Conservation (phyloP, 1,139 yeast genomes). For the Candida gigantensis region DNA sequence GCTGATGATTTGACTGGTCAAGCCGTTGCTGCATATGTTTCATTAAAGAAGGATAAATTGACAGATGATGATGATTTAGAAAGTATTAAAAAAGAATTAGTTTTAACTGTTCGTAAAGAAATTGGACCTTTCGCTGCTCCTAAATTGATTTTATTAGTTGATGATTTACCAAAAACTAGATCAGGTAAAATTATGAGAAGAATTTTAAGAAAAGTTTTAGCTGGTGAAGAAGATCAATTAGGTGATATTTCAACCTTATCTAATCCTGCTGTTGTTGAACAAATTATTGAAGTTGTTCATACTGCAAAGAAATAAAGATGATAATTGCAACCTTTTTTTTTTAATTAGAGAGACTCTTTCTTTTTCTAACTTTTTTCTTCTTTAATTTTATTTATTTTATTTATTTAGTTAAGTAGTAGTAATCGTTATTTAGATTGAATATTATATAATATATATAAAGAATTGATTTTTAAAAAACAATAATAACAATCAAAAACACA, state of each 20-base stretch:
- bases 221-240: slow-evolving; percentile 76
- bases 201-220: slow-evolving; percentile 73
- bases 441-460: too few species aligned
- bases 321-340: neutral
- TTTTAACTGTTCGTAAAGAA: slow-evolving; percentile 73
- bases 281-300: slow-evolving; percentile 62
- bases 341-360: too few species aligned
- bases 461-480: neutral
- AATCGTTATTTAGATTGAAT: too few species aligned
- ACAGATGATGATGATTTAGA: slow-evolving; percentile 45
- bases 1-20: slow-evolving; percentile 82
- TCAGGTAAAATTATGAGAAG: slow-evolving; percentile 86
- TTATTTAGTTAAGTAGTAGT: too few species aligned
- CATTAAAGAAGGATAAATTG: slow-evolving; percentile 50
- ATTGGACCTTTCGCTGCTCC: slow-evolving; percentile 88
- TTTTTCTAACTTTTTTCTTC: too few species aligned
- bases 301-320: slow-evolving; percentile 20
- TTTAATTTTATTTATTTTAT: slow-evolving; percentile 3
- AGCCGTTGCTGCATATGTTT: slow-evolving; percentile 80
- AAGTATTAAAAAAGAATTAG: slow-evolving; percentile 66
- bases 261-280: slow-evolving; percentile 68
- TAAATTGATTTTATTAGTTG: slow-evolving; percentile 66
- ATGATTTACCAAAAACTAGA: slow-evolving; percentile 81
- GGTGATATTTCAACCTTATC: slow-evolving; percentile 81
- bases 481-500: slow-evolving; percentile 4